Percentiles rank a stretch among this genome's conserved stretches.
phyloP scores from a whole-genome alignment of 163 green algal genomes.

The Trebouxia gelatinosa region DNA sequence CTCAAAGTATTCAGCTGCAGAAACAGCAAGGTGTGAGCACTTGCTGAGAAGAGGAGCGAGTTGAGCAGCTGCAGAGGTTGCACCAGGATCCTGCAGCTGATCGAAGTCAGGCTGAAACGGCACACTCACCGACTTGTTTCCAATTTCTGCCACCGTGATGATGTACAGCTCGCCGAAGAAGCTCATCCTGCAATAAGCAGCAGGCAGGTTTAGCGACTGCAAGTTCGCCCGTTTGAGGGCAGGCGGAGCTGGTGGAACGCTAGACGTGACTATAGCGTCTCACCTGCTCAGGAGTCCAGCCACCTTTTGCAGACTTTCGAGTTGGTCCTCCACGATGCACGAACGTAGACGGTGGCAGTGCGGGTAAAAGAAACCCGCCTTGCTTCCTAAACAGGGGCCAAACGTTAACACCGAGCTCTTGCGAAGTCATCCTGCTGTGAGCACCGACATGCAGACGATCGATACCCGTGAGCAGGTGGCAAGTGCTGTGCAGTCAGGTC shows the following conservation, averaged over 20 bases:
- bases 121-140: conserved; percentile 84
- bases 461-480: not conserved
- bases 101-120: too few relatives aligned
- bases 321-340: conserved; percentile 8
- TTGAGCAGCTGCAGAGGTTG: not conserved
- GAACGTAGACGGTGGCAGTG: conserved; percentile 5
- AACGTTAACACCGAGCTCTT: too few relatives aligned
- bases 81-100: too few relatives aligned
- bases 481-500: not conserved
- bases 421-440: not conserved
- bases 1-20: conserved; percentile 71
- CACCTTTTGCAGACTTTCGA: conserved; percentile 18
- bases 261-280: not conserved
- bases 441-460: not conserved
- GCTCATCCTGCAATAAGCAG: conserved; percentile 65
- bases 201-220: too few relatives aligned
- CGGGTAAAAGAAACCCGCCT: conserved; percentile 16
- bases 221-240: too few relatives aligned
- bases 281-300: conserved; percentile 28
- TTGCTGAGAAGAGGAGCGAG: not conserved
- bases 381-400: conserved; percentile 4
- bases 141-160: conserved; percentile 77
- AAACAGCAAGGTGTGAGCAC: not conserved
- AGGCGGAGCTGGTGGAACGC: not conserved
- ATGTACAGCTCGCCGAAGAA: conserved; percentile 69